Conservation (phyloP, 106 monocot species). For the Dendrobium officinale region DNA sequence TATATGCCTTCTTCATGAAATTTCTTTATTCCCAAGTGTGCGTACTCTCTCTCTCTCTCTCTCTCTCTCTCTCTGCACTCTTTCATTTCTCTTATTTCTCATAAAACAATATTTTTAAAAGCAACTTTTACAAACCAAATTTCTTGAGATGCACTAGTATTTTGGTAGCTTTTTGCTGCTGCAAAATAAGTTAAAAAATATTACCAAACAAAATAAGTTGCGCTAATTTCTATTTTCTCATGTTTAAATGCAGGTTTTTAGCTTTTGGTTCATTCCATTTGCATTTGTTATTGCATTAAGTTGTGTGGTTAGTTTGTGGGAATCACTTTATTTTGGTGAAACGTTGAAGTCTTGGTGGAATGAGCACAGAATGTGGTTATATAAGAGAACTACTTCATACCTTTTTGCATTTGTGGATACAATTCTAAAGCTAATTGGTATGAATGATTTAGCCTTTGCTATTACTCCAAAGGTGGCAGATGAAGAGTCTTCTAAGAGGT, state of each 20-base stretch:
- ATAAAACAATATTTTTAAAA: no score
- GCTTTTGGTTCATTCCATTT: conserved; percentile 45
- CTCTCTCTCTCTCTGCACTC: no score
- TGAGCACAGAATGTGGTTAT: conserved; percentile 55
- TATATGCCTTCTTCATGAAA: conserved; percentile 34
- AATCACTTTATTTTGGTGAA: conserved; percentile 13
- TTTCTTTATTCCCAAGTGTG: conserved; percentile 62
- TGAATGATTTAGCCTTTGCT: conserved; percentile 31
- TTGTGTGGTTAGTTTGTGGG: conserved; percentile 18
- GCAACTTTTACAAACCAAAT: no score
- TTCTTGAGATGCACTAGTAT: no score
- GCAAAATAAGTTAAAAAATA: no score
- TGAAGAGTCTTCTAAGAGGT: conserved; percentile 35
- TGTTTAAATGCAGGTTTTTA: conserved; percentile 17
- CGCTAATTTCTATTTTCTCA: no score
- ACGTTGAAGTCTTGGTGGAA: conserved; percentile 70
- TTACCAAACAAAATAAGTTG: no score
- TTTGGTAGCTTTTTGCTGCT: no score
- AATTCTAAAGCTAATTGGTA: conserved; percentile 29
- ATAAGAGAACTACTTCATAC: conserved; percentile 53
- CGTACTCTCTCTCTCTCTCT: not conserved
- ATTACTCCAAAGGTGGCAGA: conserved; percentile 43
- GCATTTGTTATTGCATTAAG: conserved; percentile 28
- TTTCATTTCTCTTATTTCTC: no score
- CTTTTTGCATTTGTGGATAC: conserved; percentile 48